Evolutionary conservation across 768 basidiomycete species (phyloP).

Genomic region (Termitomyces sp.): DNA sequence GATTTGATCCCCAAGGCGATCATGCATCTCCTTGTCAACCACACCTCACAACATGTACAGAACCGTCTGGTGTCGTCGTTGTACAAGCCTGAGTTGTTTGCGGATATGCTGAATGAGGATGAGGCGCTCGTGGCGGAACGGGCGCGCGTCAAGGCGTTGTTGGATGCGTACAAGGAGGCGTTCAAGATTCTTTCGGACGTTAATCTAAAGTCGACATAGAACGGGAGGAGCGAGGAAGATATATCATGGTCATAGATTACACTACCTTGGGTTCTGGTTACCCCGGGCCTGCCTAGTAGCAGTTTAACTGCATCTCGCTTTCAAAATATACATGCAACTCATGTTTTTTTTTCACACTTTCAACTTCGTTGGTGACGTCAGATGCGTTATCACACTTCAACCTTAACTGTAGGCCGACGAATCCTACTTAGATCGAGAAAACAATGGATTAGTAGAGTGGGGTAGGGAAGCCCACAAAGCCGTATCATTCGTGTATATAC

Average conservation of each 20-base stretch:
- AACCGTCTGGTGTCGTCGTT: constrained; percentile 90
- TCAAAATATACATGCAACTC: not conserved
- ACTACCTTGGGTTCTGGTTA: constrained; percentile 6
- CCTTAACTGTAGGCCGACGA: too few relatives aligned
- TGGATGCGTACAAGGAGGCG: constrained; percentile 95
- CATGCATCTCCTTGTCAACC: constrained; percentile 97
- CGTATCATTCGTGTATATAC: constrained; percentile 20
- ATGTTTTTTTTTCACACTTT: not conserved
- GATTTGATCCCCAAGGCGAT: constrained; percentile 97
- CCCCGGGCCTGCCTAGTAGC: constrained; percentile 4
- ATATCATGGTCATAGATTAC: constrained; percentile 13
- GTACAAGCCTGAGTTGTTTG: constrained; percentile 93
- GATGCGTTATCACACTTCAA: not conserved
- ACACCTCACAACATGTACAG: constrained; percentile 95
- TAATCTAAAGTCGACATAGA: constrained; percentile 59
- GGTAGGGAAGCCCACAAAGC: constrained; percentile 13
- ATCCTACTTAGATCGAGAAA: too few relatives aligned
- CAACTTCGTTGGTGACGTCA: not conserved
- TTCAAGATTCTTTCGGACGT: constrained; percentile 86
- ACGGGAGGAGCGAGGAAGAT: constrained; percentile 1
- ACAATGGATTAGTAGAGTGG: not conserved
- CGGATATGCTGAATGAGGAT: constrained; percentile 90
- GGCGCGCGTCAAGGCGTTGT: constrained; percentile 84
- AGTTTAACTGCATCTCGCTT: not conserved
- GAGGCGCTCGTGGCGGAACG: constrained; percentile 93